These are phyloP conservation scores for Saccharomycopsis fermentans DNA, from an alignment of 805 yeast species.

Conservation along the genomic window DNA sequence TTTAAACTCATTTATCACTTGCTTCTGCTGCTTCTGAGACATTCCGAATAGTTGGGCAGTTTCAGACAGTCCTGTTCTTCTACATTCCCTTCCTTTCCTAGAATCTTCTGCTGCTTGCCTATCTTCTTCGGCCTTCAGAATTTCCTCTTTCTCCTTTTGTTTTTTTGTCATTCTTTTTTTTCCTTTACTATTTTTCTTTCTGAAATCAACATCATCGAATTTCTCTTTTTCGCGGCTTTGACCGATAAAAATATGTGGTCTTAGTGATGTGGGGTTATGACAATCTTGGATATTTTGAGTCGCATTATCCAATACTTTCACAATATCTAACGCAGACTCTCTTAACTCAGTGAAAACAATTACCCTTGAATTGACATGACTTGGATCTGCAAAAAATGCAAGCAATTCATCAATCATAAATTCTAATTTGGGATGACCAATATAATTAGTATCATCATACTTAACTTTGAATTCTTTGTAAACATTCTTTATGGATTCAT, in stretches of 20 bases:
- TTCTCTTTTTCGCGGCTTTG: conserved; percentile 70
- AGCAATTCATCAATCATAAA: conserved; percentile 46
- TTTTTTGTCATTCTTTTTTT: conserved; percentile 35
- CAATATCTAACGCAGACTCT: conserved; percentile 84
- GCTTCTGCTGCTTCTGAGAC: conserved; percentile 83
- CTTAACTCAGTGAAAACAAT: conserved; percentile 84
- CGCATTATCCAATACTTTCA: conserved; percentile 42
- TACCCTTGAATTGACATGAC: conserved; percentile 45
- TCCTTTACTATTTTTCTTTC: conserved; percentile 31
- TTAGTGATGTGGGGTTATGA: conserved; percentile 27
- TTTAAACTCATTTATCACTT: conserved; percentile 64
- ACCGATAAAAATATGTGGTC: conserved; percentile 87
- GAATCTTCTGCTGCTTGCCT: conserved; percentile 26
- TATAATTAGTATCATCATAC: not conserved
- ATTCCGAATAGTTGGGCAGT: conserved; percentile 74
- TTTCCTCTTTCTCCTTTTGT: conserved; percentile 25
- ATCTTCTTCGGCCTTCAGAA: conserved; percentile 23
- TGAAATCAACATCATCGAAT: conserved; percentile 47
- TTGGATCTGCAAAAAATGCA: conserved; percentile 37
- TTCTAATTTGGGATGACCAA: conserved; percentile 52
- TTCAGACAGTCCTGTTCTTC: conserved; percentile 56
- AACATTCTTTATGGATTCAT: conserved; percentile 37
- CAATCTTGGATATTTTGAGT: conserved; percentile 2
- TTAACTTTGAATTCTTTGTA: conserved; percentile 29
- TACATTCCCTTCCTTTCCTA: conserved; percentile 26